phyloP scores from a whole-genome alignment of 176 grass and related monocot species.

The Stipa capillata region DNA sequence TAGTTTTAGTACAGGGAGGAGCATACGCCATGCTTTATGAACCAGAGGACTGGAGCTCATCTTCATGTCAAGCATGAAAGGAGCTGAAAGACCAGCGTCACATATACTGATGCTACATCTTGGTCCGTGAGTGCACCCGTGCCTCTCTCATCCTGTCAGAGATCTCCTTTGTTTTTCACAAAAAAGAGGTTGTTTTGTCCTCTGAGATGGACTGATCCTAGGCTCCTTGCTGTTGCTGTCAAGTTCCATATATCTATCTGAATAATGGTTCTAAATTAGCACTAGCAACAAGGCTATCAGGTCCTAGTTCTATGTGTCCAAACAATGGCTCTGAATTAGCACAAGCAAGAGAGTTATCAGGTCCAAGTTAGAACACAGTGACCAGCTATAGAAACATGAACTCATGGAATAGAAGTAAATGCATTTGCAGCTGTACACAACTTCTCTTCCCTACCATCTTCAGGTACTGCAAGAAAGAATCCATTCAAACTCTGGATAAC shows the following conservation, averaged over 20 bases:
- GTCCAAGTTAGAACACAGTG: not conserved
- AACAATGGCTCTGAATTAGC: not conserved
- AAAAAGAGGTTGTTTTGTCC: not conserved
- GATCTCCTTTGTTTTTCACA: not conserved
- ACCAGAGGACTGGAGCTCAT: not conserved
- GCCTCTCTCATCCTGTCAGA: not conserved
- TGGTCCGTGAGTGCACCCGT: slow-evolving; percentile 14
- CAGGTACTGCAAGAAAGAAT: not conserved
- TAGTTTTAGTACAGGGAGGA: not conserved
- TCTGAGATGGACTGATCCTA: not conserved
- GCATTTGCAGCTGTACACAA: not conserved
- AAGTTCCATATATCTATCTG: not conserved
- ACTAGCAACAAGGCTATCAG: not conserved
- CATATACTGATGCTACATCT: not conserved
- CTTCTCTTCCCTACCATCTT: not conserved
- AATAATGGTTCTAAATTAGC: not conserved
- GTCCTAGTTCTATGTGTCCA: too few relatives aligned
- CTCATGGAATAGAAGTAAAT: not conserved
- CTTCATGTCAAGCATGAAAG: not conserved
- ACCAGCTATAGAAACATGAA: not conserved
- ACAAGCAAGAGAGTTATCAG: not conserved
- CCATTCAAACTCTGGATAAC: not conserved
- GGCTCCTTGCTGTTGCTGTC: not conserved
- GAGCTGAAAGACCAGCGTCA: not conserved
- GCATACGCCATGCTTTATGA: slow-evolving; percentile 6